Evolutionary conservation across 768 basidiomycete genomes (phyloP).

Genomic region (Termitomyces sp.): DNA sequence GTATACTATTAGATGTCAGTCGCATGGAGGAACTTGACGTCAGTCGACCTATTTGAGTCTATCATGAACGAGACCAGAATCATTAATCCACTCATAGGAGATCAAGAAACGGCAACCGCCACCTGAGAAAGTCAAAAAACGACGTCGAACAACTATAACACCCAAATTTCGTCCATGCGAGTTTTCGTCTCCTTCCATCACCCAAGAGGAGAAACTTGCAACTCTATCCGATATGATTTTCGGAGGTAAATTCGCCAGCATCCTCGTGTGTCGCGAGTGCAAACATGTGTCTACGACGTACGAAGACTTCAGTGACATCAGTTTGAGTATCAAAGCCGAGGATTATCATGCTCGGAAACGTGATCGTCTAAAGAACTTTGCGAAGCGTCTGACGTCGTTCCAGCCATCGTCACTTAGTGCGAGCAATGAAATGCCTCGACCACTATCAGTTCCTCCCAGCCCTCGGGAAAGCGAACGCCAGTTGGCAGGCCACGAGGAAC

Average conservation of each 20-base stretch:
- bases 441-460: conserved; percentile 55
- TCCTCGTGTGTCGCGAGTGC: conserved; percentile 92
- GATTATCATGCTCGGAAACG: conserved; percentile 76
- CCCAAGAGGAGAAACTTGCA: conserved; percentile 44
- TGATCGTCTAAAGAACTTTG: conserved; percentile 70
- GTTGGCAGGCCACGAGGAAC: conserved; percentile 29
- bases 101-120: conserved; percentile 70
- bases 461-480: conserved; percentile 20
- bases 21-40: conserved; percentile 94
- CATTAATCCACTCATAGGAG: conserved; percentile 36
- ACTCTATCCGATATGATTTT: conserved; percentile 90
- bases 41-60: conserved; percentile 17
- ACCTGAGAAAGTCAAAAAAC: conserved; percentile 28
- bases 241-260: conserved; percentile 81
- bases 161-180: conserved; percentile 12
- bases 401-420: conserved; percentile 15
- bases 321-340: conserved; percentile 80
- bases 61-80: background rate
- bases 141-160: conserved; percentile 31
- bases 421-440: conserved; percentile 32
- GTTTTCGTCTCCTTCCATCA: conserved; percentile 12
- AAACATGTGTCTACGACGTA: conserved; percentile 89
- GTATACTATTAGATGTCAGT: conserved; percentile 86
- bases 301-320: conserved; percentile 94
- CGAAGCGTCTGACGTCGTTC: conserved; percentile 51